Evolutionary conservation across 176 grass and related monocot species (phyloP), one percentile per base, ranked within the genome.

Genomic region (Paspalum notatum): DNA sequence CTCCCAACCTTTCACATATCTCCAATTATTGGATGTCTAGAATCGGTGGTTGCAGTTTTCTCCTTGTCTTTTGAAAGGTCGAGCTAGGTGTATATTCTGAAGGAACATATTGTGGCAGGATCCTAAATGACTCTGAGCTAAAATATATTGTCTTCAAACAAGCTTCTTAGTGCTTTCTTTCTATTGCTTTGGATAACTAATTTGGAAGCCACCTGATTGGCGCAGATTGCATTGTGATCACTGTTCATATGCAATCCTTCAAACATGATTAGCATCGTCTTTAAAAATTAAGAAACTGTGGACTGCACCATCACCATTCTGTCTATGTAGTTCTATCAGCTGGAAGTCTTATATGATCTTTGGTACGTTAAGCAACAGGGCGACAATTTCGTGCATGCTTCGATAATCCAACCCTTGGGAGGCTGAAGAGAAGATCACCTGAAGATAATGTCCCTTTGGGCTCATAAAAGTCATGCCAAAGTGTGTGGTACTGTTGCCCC

Each of bases 381-480:
- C 76, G 69, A 71, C 63, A 63, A 24, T 27, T 42, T 38, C 18
- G 18, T 63, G 40, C 58, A 61, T 81, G 55, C 64, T 76, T 70
- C 47, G 39, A 5, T 49, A 13, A 48, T 64, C 17, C 49, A 89
- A 49, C 69, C 53, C 5, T 77, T 65, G 57, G 64, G 70, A 74
- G 27, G 22, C 67, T 52, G 58, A 49, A 74, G 59, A 79, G 74
- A 68, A 54, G 45, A 62, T 83, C 54, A 62, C 40, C 26, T 41
- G 8, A 48, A 53, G 4, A 43, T 38, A 16, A 77, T 84, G 89
- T 48, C 89, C 85, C 72, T 73, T 76, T 67, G 80, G 56, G 26
- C 44, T 87, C 85, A 66, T 59, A 84, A 66, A 71, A 86, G 89
- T 75, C 85, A 60, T 72, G 43, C 12, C 57, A 65, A 25, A 24